Evolutionary conservation across 148 eudicot genomes (phyloP), one percentile per base, ranked within the genome.

Genomic region (Cornus florida): DNA sequence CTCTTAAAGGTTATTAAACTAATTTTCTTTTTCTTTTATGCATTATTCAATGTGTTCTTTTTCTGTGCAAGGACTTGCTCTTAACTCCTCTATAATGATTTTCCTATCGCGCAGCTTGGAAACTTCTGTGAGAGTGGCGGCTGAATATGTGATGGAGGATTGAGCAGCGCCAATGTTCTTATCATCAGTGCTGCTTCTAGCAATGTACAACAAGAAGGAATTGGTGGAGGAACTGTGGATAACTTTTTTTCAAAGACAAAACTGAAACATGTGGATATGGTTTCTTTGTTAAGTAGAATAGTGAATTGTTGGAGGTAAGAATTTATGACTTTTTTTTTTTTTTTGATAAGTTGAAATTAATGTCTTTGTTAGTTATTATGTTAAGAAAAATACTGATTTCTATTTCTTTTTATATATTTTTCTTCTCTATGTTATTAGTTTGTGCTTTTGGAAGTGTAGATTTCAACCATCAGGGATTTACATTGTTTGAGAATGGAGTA

Each of bases 91-190:
- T 53, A 5, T 56, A 20, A 46, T 11, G 24, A 32, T 1, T 68
- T 59, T 24, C 31, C 3, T 35, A 22, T 48, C 2, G 50, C 87
- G 87, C 91, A 90, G 93, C 85, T 3, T 90, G 93, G 93, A 86
- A 90, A 80, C 82, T 90, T 50, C 62, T 85, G 86, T 90, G 82
- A 88, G 69, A 86, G 75, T 56, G 69, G 2, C 14, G 16, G 13
- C 38, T 43, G 48, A 64, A 10, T 5, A 66, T 17, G 23, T 16
- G 2, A 1, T 19, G 10, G 48, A 60, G 48, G 53, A 69, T 48
- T 50, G 65, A 43, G 71, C 77, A 57, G 70, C 80, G 1, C 46
- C 31, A 33, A 66, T 32, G 64, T 66, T 69, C 60, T n/a, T 65
- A n/a, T 73, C 78, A 24, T 56, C 60, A 78, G 64, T 75, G 56